Evolutionary conservation across 345 rosid genomes (phyloP).

Genomic region (Lepidium sativum): DNA sequence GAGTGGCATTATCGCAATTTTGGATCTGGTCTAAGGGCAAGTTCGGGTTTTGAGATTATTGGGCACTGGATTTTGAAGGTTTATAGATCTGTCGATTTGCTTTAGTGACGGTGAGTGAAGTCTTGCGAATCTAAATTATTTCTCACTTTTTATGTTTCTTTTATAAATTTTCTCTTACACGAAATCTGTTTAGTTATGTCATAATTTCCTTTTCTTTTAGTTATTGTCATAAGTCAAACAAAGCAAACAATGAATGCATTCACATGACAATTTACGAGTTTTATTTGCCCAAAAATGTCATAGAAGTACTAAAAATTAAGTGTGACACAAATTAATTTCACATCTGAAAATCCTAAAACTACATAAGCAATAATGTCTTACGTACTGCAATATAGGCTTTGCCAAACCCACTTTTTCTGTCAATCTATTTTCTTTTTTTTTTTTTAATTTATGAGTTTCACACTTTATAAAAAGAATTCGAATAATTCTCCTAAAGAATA

Average conservation of each 20-base stretch:
- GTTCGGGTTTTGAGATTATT: background rate
- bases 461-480: too few relatives aligned
- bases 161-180: background rate
- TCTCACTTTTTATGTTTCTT: slow-evolving; percentile 16
- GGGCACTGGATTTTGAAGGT: background rate
- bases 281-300: background rate
- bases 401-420: too few relatives aligned
- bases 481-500: too few relatives aligned
- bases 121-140: slow-evolving; percentile 25
- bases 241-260: slow-evolving; percentile 12
- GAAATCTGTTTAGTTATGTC: background rate
- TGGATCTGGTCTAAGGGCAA: background rate
- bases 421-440: too few relatives aligned
- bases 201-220: background rate
- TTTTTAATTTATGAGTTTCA: too few relatives aligned
- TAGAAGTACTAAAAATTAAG: slow-evolving; percentile 5
- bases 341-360: background rate
- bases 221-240: background rate
- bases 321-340: background rate
- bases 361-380: too few relatives aligned
- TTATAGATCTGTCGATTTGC: slow-evolving; percentile 13
- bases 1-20: slow-evolving; percentile 38
- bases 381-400: too few relatives aligned
- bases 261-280: slow-evolving; percentile 15
- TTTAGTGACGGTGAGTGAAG: slow-evolving; percentile 22